phyloP scores from a whole-genome alignment of 1,139 yeast species.

The Geotrichum australiense region DNA sequence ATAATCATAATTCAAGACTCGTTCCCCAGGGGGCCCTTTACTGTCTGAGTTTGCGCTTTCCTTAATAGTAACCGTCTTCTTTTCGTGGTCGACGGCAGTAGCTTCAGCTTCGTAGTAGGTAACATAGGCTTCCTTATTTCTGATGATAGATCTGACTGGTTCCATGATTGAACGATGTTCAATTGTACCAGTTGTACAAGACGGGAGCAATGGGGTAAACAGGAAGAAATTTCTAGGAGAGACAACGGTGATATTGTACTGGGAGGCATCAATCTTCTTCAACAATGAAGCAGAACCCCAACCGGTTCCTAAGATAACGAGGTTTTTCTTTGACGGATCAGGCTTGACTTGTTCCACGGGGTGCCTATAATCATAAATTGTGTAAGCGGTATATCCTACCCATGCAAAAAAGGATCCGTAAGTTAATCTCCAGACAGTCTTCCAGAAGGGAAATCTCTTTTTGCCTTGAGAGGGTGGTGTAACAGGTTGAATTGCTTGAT shows the following conservation, averaged over 20 bases:
- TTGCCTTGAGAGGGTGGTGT: slow-evolving; percentile 4
- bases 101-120: slow-evolving; percentile 90
- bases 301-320: slow-evolving; percentile 87
- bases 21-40: slow-evolving; percentile 10
- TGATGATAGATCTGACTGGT: slow-evolving; percentile 70
- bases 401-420: slow-evolving; percentile 30
- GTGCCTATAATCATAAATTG: slow-evolving; percentile 34
- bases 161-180: slow-evolving; percentile 86
- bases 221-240: slow-evolving; percentile 93
- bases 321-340: slow-evolving; percentile 66
- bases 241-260: slow-evolving; percentile 81
- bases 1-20: slow-evolving; percentile 53
- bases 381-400: slow-evolving; percentile 31
- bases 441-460: slow-evolving; percentile 22
- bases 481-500: not conserved
- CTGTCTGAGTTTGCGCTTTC: slow-evolving; percentile 34
- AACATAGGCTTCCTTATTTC: slow-evolving; percentile 71
- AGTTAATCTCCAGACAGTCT: slow-evolving; percentile 31
- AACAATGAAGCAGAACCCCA: slow-evolving; percentile 61
- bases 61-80: slow-evolving; percentile 52
- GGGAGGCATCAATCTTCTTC: slow-evolving; percentile 76
- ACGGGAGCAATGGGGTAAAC: slow-evolving; percentile 89
- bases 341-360: slow-evolving; percentile 35
- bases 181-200: slow-evolving; percentile 89
- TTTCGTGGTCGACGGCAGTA: slow-evolving; percentile 65